Conservation (phyloP, 2,329 filamentous ascomycete species). For the Pseudocercospora musae region DNA sequence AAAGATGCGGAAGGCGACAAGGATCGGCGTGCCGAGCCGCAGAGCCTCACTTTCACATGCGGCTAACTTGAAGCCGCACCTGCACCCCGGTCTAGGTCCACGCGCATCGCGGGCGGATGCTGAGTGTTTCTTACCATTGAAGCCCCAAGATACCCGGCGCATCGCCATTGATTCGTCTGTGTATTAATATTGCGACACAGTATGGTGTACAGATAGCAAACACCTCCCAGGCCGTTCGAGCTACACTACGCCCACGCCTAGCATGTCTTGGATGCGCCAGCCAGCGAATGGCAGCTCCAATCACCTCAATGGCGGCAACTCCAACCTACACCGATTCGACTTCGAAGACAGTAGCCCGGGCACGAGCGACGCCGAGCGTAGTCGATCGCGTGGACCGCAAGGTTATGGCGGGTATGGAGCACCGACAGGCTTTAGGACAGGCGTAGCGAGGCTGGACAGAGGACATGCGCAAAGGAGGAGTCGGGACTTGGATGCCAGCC, state of each 20-base stretch:
- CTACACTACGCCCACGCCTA: neutral
- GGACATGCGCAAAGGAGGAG: slow-evolving; percentile 42
- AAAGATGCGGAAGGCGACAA: neutral
- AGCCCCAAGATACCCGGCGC: neutral
- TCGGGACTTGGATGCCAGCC: slow-evolving; percentile 32
- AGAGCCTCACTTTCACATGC: neutral
- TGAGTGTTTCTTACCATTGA: neutral
- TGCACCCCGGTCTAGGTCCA: neutral
- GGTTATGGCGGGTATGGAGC: slow-evolving; percentile 37
- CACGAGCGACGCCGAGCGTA: slow-evolving; percentile 37
- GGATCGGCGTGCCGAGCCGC: neutral
- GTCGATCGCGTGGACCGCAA: slow-evolving; percentile 35
- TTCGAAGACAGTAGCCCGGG: slow-evolving; percentile 36
- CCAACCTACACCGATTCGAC: slow-evolving; percentile 36
- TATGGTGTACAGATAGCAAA: neutral
- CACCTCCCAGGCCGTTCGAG: neutral
- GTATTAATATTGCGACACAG: neutral
- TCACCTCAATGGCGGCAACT: slow-evolving; percentile 40
- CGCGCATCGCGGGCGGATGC: neutral
- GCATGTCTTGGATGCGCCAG: slow-evolving; percentile 23
- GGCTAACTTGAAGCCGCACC: no score
- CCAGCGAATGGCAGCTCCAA: slow-evolving; percentile 20
- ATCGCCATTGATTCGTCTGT: neutral
- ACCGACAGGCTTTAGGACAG: slow-evolving; percentile 24
- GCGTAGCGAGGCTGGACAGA: slow-evolving; percentile 42